Evolutionary conservation across 2,329 filamentous ascomycete genomes (phyloP).

Genomic region (Fusarium sp.): DNA sequence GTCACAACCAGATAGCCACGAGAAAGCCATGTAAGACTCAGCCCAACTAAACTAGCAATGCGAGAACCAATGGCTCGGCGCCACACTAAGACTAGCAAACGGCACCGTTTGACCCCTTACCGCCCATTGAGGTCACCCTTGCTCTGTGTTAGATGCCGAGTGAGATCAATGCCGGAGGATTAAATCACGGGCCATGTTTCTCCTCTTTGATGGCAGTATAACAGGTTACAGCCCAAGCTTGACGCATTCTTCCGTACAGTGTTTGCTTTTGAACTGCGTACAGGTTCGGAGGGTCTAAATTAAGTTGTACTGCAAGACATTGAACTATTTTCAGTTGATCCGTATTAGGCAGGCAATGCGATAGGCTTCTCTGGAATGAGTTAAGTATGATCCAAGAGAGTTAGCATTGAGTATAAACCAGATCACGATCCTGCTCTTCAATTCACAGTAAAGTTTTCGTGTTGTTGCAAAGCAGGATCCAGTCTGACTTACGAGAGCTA

Average conservation of each 20-base stretch:
- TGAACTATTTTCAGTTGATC: conserved; percentile 2
- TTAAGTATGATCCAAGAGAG: background rate
- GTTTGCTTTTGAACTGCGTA: conserved; percentile 12
- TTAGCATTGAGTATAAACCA: background rate
- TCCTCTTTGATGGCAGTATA: conserved; percentile 1
- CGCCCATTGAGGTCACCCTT: conserved; percentile 13
- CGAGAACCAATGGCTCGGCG: conserved; percentile 36
- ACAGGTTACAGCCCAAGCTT: conserved; percentile 18
- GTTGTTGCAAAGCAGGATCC: background rate
- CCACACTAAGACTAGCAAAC: conserved; percentile 22
- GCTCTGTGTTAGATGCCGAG: background rate
- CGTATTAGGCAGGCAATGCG: conserved; percentile 27
- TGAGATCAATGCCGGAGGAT: background rate
- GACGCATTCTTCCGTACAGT: conserved; percentile 36
- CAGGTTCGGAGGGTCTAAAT: background rate
- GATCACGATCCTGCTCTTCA: background rate
- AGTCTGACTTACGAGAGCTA: background rate
- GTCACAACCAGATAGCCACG: conserved; percentile 22
- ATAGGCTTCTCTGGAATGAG: background rate
- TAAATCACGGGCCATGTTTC: conserved; percentile 17
- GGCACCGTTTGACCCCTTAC: conserved; percentile 26
- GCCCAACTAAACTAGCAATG: conserved; percentile 31
- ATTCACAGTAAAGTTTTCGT: background rate
- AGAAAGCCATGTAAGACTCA: conserved; percentile 43
- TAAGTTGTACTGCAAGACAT: conserved; percentile 14